Base-by-base conservation (phyloP, 225 moss, liverwort and hornwort species). In the Polytrichum formosum region DNA sequence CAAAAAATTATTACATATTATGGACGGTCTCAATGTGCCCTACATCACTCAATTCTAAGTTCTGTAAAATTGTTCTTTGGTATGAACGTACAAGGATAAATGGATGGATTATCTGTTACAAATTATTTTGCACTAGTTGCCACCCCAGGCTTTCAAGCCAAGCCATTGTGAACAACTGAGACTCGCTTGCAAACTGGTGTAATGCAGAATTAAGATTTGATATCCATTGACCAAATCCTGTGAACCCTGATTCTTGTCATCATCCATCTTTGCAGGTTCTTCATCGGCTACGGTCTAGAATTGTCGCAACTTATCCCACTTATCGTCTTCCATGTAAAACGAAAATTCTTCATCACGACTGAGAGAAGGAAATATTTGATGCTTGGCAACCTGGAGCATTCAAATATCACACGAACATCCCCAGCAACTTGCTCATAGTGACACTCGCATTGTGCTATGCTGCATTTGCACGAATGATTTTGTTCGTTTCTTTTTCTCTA, bases 321-420 rank as follows among this genome's bases (percentile, higher is more conserved):
- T 18, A 65, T 89, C 23, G 67, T 90, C 13, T 96, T 73, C 29
- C 89, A 90, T 69, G 1, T 90, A 0, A 93, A 92, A 80, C 90
- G 87, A 65, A 96, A 80, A 74, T 93, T 18, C 66, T 81, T 92
- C 35, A 90, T 87, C 84, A 96, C 92, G 74, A 93, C 96, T 30
- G 91, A 25, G 25, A 93, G 56, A 78, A 84, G 69, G 93, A 96
- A 72, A 33, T 87, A 8, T 65, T 73, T 70, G 83, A 73, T 8
- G 90, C 93, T 1, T 96, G 96, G 96, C 79, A 84, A 23, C 96
- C 96, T 8, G 93, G 96, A 21, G 28, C 91, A n/a, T 85, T 96
- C 28, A 67, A 70, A 25, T 96, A 96, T 22, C 64, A 91, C 66
- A 83, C 87, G 4, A 23, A 0, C 21, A 75, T 96, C 62, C 93